These are phyloP conservation scores for Neophaeococcomyces aloes DNA, from an alignment of 2,329 filamentous ascomycete genomes.

Conservation along the genomic window DNA sequence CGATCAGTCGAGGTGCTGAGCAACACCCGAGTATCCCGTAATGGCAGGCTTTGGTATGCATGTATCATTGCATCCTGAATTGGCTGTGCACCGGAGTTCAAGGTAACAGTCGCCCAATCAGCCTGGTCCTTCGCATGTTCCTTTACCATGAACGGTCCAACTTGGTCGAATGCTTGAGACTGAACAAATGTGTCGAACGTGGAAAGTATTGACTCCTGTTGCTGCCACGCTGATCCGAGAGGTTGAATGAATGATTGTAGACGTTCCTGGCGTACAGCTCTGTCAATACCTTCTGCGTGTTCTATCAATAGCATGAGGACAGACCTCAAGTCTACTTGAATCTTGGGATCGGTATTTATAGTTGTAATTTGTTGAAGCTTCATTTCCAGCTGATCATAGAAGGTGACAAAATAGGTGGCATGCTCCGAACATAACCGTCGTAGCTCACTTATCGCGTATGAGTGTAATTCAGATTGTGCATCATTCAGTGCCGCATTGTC, in stretches of 20 bases:
- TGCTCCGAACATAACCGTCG: constrained; percentile 83
- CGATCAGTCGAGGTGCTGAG: constrained; percentile 88
- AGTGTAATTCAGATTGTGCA: constrained; percentile 78
- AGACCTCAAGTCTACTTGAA: constrained; percentile 74
- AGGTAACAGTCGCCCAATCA: constrained; percentile 69
- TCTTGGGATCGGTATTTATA: constrained; percentile 65
- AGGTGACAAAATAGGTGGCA: constrained; percentile 76
- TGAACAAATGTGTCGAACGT: constrained; percentile 71
- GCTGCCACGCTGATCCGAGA: constrained; percentile 69
- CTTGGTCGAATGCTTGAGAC: constrained; percentile 66
- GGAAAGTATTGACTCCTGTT: constrained; percentile 55
- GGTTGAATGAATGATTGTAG: constrained; percentile 71
- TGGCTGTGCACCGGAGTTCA: constrained; percentile 68
- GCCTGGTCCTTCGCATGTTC: constrained; percentile 62
- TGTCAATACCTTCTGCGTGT: constrained; percentile 65
- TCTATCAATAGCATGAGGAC: constrained; percentile 95
- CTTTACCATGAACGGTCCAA: constrained; percentile 66
- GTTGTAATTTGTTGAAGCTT: constrained; percentile 72
- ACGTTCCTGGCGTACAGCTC: constrained; percentile 57
- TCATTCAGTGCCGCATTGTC: constrained; percentile 69
- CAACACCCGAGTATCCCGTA: constrained; percentile 82
- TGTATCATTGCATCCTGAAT: constrained; percentile 71
- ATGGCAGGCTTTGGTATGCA: constrained; percentile 56
- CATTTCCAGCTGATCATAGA: constrained; percentile 76
- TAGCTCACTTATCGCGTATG: constrained; percentile 73